A percentile compares a stretch with the other conserved stretches of the same genome.
Conservation (phyloP, 179 eudicot species). For the Drosera spatulata region DNA sequence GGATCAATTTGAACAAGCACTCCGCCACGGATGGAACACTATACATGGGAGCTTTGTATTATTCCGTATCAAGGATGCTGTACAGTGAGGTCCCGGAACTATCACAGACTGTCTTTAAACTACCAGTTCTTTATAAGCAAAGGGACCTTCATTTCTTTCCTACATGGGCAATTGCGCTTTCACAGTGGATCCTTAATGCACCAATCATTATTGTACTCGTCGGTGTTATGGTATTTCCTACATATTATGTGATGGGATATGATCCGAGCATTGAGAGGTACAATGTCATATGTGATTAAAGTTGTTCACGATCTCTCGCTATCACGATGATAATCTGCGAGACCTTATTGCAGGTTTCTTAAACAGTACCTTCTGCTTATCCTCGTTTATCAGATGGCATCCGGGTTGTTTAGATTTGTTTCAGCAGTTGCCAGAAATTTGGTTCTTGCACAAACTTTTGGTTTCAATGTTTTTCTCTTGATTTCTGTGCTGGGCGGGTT, state of each 20-base stretch:
- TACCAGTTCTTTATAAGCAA: constrained; percentile 64
- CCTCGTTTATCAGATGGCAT: constrained; percentile 10
- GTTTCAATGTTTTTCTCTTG: constrained; percentile 11
- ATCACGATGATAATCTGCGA: no score
- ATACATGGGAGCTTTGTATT: constrained; percentile 34
- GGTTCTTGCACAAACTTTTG: constrained; percentile 19
- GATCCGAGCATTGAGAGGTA: constrained; percentile 50
- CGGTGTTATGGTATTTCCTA: constrained; percentile 22
- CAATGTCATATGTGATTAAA: no score
- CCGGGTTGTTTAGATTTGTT: constrained; percentile 14
- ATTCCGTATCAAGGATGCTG: constrained; percentile 17
- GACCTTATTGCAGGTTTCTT: constrained; percentile 18
- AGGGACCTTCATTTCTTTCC: constrained; percentile 57
- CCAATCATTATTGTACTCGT: constrained; percentile 38
- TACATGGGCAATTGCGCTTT: constrained; percentile 48
- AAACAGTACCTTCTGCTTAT: constrained; percentile 19
- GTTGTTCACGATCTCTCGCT: no score
- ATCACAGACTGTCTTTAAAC: constrained; percentile 39
- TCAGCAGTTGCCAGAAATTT: constrained; percentile 14
- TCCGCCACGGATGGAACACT: constrained; percentile 25
- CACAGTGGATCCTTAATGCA: constrained; percentile 47
- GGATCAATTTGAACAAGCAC: constrained; percentile 34
- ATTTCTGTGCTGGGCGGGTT: constrained; percentile 17
- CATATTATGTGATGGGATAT: constrained; percentile 56
- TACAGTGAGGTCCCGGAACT: constrained; percentile 42